Evolutionary conservation across 108 stramenopile species (phyloP).

Genomic region (Asterionellopsis glacialis): DNA sequence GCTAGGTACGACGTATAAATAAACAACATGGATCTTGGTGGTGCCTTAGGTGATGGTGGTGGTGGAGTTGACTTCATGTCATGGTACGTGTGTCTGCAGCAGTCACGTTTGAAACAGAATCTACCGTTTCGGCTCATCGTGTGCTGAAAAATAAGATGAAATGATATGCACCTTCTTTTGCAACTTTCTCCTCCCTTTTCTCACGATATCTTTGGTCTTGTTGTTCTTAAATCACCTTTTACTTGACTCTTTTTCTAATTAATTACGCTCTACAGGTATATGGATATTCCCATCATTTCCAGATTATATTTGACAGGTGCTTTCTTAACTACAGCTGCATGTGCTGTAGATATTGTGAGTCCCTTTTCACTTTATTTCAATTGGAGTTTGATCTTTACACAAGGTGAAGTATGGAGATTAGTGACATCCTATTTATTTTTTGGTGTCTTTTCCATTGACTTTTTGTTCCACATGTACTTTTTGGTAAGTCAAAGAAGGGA

Average conservation of each 20-base stretch:
- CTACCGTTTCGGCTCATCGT: background rate
- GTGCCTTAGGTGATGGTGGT: too few relatives aligned
- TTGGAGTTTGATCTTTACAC: slow-evolving; percentile 76
- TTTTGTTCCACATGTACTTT: slow-evolving; percentile 99
- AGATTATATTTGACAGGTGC: slow-evolving; percentile 93
- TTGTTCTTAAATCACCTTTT: too few relatives aligned
- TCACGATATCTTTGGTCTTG: background rate
- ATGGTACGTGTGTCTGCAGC: slow-evolving; percentile 49
- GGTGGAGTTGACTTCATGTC: slow-evolving; percentile 64
- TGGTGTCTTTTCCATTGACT: slow-evolving; percentile 94
- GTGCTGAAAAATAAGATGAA: too few relatives aligned
- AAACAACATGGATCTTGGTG: too few relatives aligned
- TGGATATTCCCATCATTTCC: slow-evolving; percentile 92
- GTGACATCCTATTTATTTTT: slow-evolving; percentile 96
- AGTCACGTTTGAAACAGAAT: background rate
- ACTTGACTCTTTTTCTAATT: too few relatives aligned
- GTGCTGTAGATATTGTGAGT: slow-evolving; percentile 84
- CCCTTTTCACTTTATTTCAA: slow-evolving; percentile 93
- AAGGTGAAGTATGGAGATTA: slow-evolving; percentile 96
- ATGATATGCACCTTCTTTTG: background rate
- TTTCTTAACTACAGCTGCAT: slow-evolving; percentile 92
- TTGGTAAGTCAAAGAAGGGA: slow-evolving; percentile 34
- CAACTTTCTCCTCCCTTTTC: background rate
- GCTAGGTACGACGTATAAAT: too few relatives aligned
- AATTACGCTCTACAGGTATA: slow-evolving; percentile 75